Base-by-base conservation (phyloP, 2,329 filamentous ascomycete genomes). In the Monilinia vaccinii-corymbosi region DNA sequence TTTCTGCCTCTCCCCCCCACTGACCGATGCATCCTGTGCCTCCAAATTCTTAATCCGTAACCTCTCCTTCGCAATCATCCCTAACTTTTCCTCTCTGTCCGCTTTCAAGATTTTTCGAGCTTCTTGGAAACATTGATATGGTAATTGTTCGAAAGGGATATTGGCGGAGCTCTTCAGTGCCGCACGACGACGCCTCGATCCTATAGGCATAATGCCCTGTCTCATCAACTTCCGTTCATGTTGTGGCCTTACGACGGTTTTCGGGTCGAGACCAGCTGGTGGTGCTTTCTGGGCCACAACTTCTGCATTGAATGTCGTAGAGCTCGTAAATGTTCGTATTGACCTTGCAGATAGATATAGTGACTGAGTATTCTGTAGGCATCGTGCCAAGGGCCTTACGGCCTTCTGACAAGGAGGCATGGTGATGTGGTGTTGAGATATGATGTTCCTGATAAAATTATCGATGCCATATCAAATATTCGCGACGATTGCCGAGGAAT, bases 111-210 rank as follows among this genome's bases (percentile, higher is more conserved):
- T 76, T 72, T 91, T 89, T 64, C 92, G 84, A 45, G 94, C 94
- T 77, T 97, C 92, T 76, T 99, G 94, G 78, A 97, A 99, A 75
- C 90, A 94, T 80, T 97, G 93, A 77, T 95, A 99, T 21, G 94
- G 94, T 66, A 99, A 78, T 72, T 93, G 88, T 77, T 96, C 91
- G 72, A 99, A 97, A 31, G 92, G 91, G 34, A 73, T 66, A 53
- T 96, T 77, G 69, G 87, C 81, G 63, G 80, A 76, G 68, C 77
- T 82, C 69, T 80, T 84, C 62, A 92, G 74, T 32, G 88, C 88
- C 32, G 85, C 83, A 72, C 93, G 87, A 64, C 92, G 87, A 78
- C 92, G 84, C 68, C 92, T 85, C 49, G 91, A 96, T 55, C 92
- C 92, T 68, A 96, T 78, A 56, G 90, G 91, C 63, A 83, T 79